Evolutionary conservation across 306 rosid genomes (phyloP), one percentile per base, ranked within the genome.

Genomic region (Fagus crenata): DNA sequence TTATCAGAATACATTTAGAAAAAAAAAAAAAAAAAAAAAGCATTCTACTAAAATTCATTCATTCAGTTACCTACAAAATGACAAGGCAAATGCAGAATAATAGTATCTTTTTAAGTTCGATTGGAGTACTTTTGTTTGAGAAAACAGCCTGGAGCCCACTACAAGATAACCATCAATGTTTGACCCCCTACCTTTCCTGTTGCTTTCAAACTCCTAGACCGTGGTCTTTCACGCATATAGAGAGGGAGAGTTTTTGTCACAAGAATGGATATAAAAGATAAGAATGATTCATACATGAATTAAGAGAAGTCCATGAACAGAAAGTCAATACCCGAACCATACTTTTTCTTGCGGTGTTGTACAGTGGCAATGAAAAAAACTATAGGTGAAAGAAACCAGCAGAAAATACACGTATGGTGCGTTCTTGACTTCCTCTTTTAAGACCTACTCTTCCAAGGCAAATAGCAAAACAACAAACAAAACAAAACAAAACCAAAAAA

Each of bases 321-420:
- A 87, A 22, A 93, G 97, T 95, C 98, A 95, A 95, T 95, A 88
- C 98, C 98, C 97, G 97, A 95, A 95, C 98, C 97, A 91, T 83
- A 89, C 90, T 72, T 81, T 77, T 17, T 72, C 84, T 77, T 59
- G 87, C 67, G 32, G 60, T 36, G 61, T 72, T 56, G 69, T 55
- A 59, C 56, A 75, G 71, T 72, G 72, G 69, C 41, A 49, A 75
- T 12, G 37, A 18, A 43, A 49, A 5, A 35, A 22, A 22, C 28
- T 22, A 22, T n/a, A n/a, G n/a, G n/a, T n/a, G n/a, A n/a, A n/a
- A n/a, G n/a, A n/a, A n/a, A n/a, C n/a, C n/a, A n/a, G n/a, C n/a
- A 51, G 15, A 74, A 80, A 60, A 80, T 43, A 73, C 49, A 40
- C 13, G 80, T 87, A 85, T 89, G 98, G 98, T 95, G 96, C 97